Conservation (phyloP, 495 filamentous ascomycete genomes). For the Viridothelium virens region DNA sequence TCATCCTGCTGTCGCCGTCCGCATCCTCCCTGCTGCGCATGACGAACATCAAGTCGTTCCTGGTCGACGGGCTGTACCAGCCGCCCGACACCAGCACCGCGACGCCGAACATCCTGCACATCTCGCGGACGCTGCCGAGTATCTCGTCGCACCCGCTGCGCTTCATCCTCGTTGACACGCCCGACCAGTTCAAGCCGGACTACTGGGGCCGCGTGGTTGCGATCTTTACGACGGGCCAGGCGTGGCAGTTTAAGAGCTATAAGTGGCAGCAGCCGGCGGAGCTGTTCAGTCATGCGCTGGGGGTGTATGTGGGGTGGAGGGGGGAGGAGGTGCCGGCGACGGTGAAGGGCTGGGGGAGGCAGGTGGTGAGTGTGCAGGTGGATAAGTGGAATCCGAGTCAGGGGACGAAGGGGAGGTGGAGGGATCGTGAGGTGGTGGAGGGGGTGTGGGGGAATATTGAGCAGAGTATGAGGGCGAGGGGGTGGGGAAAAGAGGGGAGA, state of each 20-base stretch:
- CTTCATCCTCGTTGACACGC: constrained; percentile 89
- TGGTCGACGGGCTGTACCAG: constrained; percentile 73
- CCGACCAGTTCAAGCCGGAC: constrained; percentile 92
- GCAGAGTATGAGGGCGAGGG: constrained; percentile 73
- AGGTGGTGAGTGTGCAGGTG: constrained; percentile 63
- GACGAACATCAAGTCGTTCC: constrained; percentile 94
- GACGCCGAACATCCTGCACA: constrained; percentile 70
- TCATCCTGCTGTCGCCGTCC: constrained; percentile 97
- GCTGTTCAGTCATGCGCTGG: constrained; percentile 78
- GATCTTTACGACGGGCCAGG: constrained; percentile 95
- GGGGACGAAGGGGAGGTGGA: constrained; percentile 58
- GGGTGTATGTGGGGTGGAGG: constrained; percentile 85
- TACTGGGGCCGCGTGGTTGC: constrained; percentile 96
- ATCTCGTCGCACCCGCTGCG: constrained; percentile 70
- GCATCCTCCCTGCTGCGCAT: constrained; percentile 95
- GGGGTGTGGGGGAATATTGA: constrained; percentile 86
- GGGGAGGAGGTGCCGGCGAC: constrained; percentile 65
- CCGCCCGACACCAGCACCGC: constrained; percentile 62
- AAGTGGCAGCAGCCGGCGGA: constrained; percentile 87
- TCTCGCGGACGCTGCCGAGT: constrained; percentile 68
- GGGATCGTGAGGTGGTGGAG: constrained; percentile 91
- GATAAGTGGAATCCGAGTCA: constrained; percentile 59
- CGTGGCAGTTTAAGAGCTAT: constrained; percentile 98
- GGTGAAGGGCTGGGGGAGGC: constrained; percentile 76
- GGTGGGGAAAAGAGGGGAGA: constrained; percentile 63